A percentile compares a stretch with the other conserved stretches of the same genome.
These are phyloP conservation scores for Lentinula raphanica DNA, from an alignment of 768 basidiomycete species.

Conservation along the genomic window DNA sequence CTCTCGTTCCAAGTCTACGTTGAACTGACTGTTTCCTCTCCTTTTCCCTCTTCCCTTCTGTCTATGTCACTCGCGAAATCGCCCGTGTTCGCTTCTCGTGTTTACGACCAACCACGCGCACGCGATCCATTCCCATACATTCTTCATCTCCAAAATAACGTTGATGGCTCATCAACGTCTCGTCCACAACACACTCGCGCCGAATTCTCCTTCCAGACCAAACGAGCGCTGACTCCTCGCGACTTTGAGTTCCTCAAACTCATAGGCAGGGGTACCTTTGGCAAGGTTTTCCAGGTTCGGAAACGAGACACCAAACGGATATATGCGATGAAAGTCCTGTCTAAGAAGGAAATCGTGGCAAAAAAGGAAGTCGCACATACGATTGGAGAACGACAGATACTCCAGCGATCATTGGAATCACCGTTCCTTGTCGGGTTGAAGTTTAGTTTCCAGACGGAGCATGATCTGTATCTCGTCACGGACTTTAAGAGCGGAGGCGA, in stretches of 20 bases:
- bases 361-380: conserved; percentile 99
- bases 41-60: background rate
- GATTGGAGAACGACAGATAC: conserved; percentile 98
- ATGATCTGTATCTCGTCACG: conserved; percentile 92
- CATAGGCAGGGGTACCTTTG: conserved; percentile 97
- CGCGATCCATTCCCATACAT: conserved; percentile 5
- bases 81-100: background rate
- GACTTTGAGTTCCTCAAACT: conserved; percentile 99
- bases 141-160: background rate
- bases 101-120: background rate
- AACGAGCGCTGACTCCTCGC: conserved; percentile 82
- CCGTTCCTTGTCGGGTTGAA: conserved; percentile 98
- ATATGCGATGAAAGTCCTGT: conserved; percentile 99
- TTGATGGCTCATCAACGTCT: background rate
- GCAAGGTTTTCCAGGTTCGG: conserved; percentile 97
- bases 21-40: background rate
- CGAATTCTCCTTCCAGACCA: conserved; percentile 47
- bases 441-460: conserved; percentile 96
- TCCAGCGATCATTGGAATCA: conserved; percentile 86
- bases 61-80: background rate
- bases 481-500: conserved; percentile 99
- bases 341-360: conserved; percentile 97
- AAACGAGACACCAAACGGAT: conserved; percentile 98
- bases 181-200: background rate
- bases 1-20: background rate